These are phyloP conservation scores for Neurospora sp. DNA, from an alignment of 495 filamentous ascomycete species.

Conservation along the genomic window DNA sequence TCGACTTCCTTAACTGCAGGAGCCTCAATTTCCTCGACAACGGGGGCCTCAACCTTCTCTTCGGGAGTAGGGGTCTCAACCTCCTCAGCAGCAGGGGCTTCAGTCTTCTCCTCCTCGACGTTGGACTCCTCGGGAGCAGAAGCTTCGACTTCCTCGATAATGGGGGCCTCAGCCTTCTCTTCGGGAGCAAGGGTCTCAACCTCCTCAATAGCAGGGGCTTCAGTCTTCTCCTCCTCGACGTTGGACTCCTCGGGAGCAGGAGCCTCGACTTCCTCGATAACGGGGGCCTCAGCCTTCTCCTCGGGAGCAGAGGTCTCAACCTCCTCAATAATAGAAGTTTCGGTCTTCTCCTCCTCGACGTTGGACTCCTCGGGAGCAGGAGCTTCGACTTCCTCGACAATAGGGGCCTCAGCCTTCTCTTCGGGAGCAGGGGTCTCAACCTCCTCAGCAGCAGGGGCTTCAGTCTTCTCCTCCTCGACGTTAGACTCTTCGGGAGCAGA, in stretches of 20 bases:
- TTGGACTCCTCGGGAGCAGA: background rate
- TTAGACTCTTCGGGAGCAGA: background rate
- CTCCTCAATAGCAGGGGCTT: background rate
- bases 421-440: background rate
- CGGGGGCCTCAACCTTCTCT: background rate
- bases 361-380: background rate
- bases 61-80: background rate
- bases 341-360: background rate
- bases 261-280: background rate
- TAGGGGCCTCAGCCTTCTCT: background rate
- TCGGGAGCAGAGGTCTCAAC: too few relatives aligned
- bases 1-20: conserved; percentile 1
- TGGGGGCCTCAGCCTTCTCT: background rate
- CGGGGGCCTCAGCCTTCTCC: background rate
- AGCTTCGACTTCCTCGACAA: background rate
- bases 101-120: background rate
- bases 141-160: background rate
- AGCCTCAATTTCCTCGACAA: background rate
- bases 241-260: background rate
- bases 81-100: background rate
- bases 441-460: background rate
- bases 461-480: background rate
- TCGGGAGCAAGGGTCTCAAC: background rate
- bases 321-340: background rate
- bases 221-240: background rate